Evolutionary conservation across 371 early-diverging fungal species (phyloP).

Genomic region (Syncephalis fuscata): DNA sequence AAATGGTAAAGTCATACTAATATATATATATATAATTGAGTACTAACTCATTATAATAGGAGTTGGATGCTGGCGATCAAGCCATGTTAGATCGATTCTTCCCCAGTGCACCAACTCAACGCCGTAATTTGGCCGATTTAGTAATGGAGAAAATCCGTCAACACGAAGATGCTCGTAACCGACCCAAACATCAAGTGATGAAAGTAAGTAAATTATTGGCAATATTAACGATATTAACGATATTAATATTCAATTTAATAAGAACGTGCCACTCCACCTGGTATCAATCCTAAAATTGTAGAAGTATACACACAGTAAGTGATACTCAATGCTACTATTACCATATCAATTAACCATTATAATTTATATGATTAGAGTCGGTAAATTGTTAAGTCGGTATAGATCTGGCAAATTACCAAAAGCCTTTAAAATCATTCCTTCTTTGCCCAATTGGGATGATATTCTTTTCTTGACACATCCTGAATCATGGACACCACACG

Average conservation of each 20-base stretch:
- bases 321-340: background rate
- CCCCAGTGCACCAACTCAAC: slow-evolving; percentile 61
- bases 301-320: slow-evolving; percentile 85
- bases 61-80: slow-evolving; percentile 59
- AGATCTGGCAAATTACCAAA: slow-evolving; percentile 93
- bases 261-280: slow-evolving; percentile 23
- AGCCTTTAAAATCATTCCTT: slow-evolving; percentile 96
- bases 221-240: background rate
- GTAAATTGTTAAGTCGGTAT: slow-evolving; percentile 77
- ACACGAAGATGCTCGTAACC: slow-evolving; percentile 18
- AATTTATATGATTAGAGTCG: slow-evolving; percentile 36
- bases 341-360: background rate
- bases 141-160: slow-evolving; percentile 87
- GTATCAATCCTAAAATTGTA: slow-evolving; percentile 74
- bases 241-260: slow-evolving; percentile 7
- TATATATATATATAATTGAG: background rate
- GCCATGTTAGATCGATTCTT: slow-evolving; percentile 75
- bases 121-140: slow-evolving; percentile 69
- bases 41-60: slow-evolving; percentile 10
- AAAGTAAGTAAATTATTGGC: background rate
- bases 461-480: slow-evolving; percentile 82
- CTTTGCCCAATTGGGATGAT: slow-evolving; percentile 92
- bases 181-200: background rate
- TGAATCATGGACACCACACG: slow-evolving; percentile 90
- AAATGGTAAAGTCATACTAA: slow-evolving; percentile 18